Evolutionary conservation across 768 basidiomycete species (phyloP), one percentile per base, ranked within the genome.

Genomic region (Trametes punicea): DNA sequence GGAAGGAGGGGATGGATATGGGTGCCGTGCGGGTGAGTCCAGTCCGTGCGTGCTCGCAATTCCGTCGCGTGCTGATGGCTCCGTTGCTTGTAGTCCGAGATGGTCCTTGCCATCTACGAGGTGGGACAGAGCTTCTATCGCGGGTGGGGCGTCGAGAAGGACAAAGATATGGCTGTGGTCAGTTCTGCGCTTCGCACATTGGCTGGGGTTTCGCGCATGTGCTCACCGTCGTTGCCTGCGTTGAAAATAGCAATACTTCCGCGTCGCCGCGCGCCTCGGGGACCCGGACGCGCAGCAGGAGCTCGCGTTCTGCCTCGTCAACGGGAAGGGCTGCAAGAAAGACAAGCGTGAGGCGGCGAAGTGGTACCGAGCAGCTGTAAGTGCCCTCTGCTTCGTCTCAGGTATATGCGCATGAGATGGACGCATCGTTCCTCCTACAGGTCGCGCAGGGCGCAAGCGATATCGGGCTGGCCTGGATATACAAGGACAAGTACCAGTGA

Each of bases 51-150:
- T 26, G 30, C 16, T 2, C 8, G 3, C 23, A 46, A 33, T n/a
- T 20, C 25, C n/a, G 29, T 2, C 26, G 2, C 9, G 34, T 34
- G 25, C 20, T 42, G 31, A 26, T 36, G 10, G 23, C 3, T 7
- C 27, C 53, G 42, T 7, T 44, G 51, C 5, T 38, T 13, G 18
- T 48, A 92, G 84, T 82, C 77, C 21, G 93, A 95, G 69, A 80
- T 96, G 13, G 85, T 93, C 18, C 76, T 95, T 20, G 91, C 93
- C 0, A 88, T 95, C 42, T 91, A 93, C 66, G 93, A 95, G 71
- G 90, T 95, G 4, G 93, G 90, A 1, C 90, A 92, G 69, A 93
- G 90, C 67, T 96, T 93, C 71, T 90, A 89, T 67, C 90, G 92
- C 48, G 93, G 93, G 1, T 95, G 93, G 92, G 93, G 93, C 7